Conservation (phyloP, 495 filamentous ascomycete species). For the Xeromyces bisporus region DNA sequence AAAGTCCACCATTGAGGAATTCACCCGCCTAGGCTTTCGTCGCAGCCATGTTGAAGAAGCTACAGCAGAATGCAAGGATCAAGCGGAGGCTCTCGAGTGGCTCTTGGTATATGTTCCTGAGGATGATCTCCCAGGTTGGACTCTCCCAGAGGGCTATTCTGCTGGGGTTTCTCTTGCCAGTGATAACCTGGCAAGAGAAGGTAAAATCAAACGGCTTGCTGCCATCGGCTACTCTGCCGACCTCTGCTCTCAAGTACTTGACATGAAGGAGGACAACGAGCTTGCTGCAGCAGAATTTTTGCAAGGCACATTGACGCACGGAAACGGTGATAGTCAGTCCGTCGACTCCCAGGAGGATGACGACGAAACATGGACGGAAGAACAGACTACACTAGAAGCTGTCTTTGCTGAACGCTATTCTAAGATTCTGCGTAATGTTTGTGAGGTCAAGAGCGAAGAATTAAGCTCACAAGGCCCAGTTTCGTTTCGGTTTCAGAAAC, state of each 20-base stretch:
- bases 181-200: constrained; percentile 61
- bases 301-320: constrained; percentile 46
- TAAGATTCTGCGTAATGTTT: constrained; percentile 37
- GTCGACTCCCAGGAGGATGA: constrained; percentile 10
- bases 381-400: constrained; percentile 60
- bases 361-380: constrained; percentile 57
- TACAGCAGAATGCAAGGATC: constrained; percentile 66
- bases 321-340: constrained; percentile 8
- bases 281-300: constrained; percentile 59
- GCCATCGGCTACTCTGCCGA: constrained; percentile 71
- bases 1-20: constrained; percentile 49
- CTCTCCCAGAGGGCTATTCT: constrained; percentile 74
- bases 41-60: constrained; percentile 82
- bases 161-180: constrained; percentile 74
- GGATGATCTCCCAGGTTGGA: constrained; percentile 81
- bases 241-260: constrained; percentile 58
- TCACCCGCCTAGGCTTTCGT: constrained; percentile 63
- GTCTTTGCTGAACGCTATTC: constrained; percentile 57
- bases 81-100: constrained; percentile 88
- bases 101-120: constrained; percentile 91
- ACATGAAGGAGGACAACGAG: constrained; percentile 53
- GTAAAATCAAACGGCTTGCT: constrained; percentile 62
- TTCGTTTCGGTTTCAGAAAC: constrained; percentile 33
- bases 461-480: constrained; percentile 17
- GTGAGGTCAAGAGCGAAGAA: constrained; percentile 42